These are phyloP conservation scores for Xerocomus cyaneibrunnescens DNA, from an alignment of 1,284 basidiomycete genomes.

Conservation along the genomic window DNA sequence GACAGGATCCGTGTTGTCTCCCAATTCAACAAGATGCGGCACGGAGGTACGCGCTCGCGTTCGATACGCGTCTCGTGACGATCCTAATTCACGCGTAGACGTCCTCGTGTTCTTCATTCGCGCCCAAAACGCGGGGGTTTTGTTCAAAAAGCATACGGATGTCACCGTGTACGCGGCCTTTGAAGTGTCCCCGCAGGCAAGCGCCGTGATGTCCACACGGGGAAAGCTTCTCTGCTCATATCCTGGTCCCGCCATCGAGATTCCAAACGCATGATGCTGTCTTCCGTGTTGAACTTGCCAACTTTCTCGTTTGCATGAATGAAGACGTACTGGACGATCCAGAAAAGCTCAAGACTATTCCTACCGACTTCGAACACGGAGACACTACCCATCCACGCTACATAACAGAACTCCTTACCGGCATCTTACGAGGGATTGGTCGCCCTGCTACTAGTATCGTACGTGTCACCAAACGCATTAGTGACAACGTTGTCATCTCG, in stretches of 20 bases:
- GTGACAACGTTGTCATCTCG: constrained; percentile 36
- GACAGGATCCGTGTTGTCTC: too few species aligned
- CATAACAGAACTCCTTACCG: constrained; percentile 38
- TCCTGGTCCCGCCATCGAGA: constrained; percentile 33
- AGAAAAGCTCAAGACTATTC: not conserved
- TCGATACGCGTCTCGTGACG: not conserved
- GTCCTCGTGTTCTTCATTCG: constrained; percentile 31
- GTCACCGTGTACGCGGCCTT: constrained; percentile 33
- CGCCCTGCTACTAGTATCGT: constrained; percentile 14
- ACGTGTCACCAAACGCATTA: constrained; percentile 35
- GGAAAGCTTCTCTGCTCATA: constrained; percentile 38
- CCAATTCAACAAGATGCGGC: too few species aligned
- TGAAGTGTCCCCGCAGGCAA: constrained; percentile 25
- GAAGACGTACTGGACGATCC: constrained; percentile 15
- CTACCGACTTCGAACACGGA: constrained; percentile 18
- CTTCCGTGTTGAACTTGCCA: constrained; percentile 28
- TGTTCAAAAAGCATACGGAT: constrained; percentile 25
- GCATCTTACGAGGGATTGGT: constrained; percentile 35
- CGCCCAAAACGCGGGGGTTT: constrained; percentile 36
- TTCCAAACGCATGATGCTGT: constrained; percentile 17
- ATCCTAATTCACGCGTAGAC: constrained; percentile 1
- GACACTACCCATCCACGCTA: constrained; percentile 35
- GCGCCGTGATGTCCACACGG: constrained; percentile 16
- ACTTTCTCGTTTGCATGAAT: constrained; percentile 34
- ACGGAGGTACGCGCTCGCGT: constrained; percentile 13